These are phyloP conservation scores for Arbutus unedo DNA, from an alignment of 148 eudicot genomes.

Conservation along the genomic window DNA sequence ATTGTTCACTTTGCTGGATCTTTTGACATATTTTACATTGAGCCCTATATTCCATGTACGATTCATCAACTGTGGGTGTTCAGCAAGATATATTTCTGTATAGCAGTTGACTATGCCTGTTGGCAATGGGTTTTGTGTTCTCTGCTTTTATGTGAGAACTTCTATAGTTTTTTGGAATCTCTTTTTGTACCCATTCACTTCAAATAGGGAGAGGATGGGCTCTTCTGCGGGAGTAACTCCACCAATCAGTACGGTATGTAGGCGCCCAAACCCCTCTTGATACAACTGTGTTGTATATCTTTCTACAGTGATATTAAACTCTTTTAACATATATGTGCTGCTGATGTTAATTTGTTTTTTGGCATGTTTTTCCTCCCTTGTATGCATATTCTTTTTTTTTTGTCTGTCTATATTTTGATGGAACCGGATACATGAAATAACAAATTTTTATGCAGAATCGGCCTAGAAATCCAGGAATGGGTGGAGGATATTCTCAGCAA, in stretches of 20 bases:
- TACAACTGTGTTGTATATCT: slow-evolving; percentile 33
- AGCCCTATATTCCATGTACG: slow-evolving; percentile 20
- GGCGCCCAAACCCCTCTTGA: slow-evolving; percentile 69
- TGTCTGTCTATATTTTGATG: background rate
- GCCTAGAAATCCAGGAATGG: slow-evolving; percentile 58
- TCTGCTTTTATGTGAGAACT: slow-evolving; percentile 29
- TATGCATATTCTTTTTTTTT: background rate
- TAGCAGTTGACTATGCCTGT: slow-evolving; percentile 9
- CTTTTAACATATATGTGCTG: slow-evolving; percentile 8
- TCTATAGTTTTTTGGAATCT: slow-evolving; percentile 43
- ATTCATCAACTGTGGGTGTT: slow-evolving; percentile 17
- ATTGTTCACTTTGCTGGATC: slow-evolving; percentile 4
- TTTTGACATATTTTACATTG: slow-evolving; percentile 10
- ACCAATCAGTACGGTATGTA: slow-evolving; percentile 90
- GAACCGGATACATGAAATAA: slow-evolving; percentile 37
- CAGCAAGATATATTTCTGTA: slow-evolving; percentile 14
- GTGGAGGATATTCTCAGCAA: slow-evolving; percentile 87
- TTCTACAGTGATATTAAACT: slow-evolving; percentile 24
- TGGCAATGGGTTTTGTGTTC: slow-evolving; percentile 11
- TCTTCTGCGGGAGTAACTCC: slow-evolving; percentile 87
- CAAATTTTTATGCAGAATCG: slow-evolving; percentile 79
- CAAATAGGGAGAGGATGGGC: slow-evolving; percentile 96
- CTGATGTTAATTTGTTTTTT: slow-evolving; percentile 18
- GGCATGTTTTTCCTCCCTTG: background rate
- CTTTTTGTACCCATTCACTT: slow-evolving; percentile 78